Evolutionary conservation across 306 rosid genomes (phyloP).

Genomic region (Canavalia ensiformis): DNA sequence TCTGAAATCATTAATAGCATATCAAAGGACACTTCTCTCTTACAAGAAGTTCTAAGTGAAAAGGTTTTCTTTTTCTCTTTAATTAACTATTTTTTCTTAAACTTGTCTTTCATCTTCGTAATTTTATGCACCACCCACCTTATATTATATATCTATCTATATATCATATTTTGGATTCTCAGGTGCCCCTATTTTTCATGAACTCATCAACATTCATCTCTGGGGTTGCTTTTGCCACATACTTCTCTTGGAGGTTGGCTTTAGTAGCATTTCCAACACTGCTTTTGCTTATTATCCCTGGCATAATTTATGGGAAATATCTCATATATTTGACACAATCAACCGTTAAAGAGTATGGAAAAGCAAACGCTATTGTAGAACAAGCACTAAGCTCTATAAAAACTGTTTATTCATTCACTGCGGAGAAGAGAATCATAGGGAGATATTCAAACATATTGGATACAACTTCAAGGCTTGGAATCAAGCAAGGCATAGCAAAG

Average conservation of each 20-base stretch:
- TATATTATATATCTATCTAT: too few relatives aligned
- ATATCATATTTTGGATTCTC: neutral
- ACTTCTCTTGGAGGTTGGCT: constrained; percentile 86
- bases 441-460: constrained; percentile 74
- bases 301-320: constrained; percentile 87
- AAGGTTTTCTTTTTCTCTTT: constrained; percentile 56
- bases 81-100: neutral
- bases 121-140: neutral
- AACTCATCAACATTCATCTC: constrained; percentile 87
- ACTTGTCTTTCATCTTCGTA: neutral
- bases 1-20: constrained; percentile 86
- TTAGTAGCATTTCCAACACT: constrained; percentile 85
- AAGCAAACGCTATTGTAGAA: constrained; percentile 75
- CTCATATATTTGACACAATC: constrained; percentile 68
- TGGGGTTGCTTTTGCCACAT: constrained; percentile 76
- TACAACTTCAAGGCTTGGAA: constrained; percentile 75
- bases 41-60: constrained; percentile 95
- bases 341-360: constrained; percentile 66
- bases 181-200: constrained; percentile 92
- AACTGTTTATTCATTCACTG: constrained; percentile 88
- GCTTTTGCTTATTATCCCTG: constrained; percentile 84
- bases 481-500: constrained; percentile 90
- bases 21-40: constrained; percentile 85
- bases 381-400: constrained; percentile 87
- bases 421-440: constrained; percentile 71